A percentile compares a stretch with the other conserved stretches of the same genome.
phyloP scores from a whole-genome alignment of 495 filamentous ascomycete species.

The Mytilinidion resinicola region DNA sequence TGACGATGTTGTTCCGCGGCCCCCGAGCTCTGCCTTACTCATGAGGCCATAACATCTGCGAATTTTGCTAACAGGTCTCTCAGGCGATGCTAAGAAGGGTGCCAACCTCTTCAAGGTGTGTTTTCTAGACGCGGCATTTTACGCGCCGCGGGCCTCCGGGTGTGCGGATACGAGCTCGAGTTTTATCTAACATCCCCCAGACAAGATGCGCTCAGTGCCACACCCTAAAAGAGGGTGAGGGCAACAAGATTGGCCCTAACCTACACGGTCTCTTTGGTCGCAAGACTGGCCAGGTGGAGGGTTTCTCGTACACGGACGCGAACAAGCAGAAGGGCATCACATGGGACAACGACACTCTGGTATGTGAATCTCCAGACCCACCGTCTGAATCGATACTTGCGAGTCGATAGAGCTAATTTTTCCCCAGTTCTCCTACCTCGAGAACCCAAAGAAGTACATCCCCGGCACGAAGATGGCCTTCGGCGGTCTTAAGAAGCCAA shows the following conservation, averaged over 20 bases:
- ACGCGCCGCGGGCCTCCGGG: background rate
- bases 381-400: no score
- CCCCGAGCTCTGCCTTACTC: no score
- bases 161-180: background rate
- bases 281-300: constrained; percentile 82
- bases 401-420: constrained; percentile 30
- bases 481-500: constrained; percentile 98
- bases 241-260: constrained; percentile 97
- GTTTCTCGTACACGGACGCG: constrained; percentile 97
- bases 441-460: constrained; percentile 95
- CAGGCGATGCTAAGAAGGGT: constrained; percentile 94
- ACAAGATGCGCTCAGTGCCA: constrained; percentile 99
- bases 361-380: constrained; percentile 41
- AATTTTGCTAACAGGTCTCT: constrained; percentile 34
- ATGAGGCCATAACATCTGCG: no score
- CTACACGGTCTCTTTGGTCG: constrained; percentile 97
- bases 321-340: constrained; percentile 93
- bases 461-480: constrained; percentile 99
- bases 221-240: constrained; percentile 76
- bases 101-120: constrained; percentile 91
- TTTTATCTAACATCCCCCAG: constrained; percentile 36
- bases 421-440: constrained; percentile 71
- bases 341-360: constrained; percentile 84
- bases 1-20: no score
- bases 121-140: background rate